Evolutionary conservation across 139 green algal species (phyloP), one percentile per base, ranked within the genome.

Genomic region (Chlorella sorokiniana): DNA sequence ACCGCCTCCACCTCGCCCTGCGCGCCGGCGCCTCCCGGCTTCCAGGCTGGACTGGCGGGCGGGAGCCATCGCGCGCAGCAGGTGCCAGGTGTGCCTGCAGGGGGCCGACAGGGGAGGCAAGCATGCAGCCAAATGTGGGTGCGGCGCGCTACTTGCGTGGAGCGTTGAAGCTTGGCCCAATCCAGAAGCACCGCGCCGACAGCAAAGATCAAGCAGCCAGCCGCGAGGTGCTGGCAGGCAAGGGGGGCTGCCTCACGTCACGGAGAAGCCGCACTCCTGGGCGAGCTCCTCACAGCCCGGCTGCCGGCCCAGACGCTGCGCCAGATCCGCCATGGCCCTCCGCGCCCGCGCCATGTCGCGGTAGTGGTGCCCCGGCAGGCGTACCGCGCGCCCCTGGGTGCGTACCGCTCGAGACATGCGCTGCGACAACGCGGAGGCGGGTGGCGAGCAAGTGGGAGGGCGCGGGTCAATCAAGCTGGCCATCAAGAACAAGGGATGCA

Each of bases 311-410:
- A 78, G 48, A 33, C 45, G 33, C 6, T 9, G 22, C 3, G 2
- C 11, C 7, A 78, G 48, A 22, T 35, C 23, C 9, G 38, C 48
- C 18, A 18, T n/a, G 0, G 71, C 71, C 1, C 31, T 16, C 35
- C 23, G 22, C 71, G 67, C 48, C 16, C 33, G 35, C 6, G 33
- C n/a, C 71, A 78, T 78, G 71, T 78, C 71, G 45, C 31, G 11
- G 48, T 76, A 59, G 18, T 62, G 69, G n/a, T 59, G n/a, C 6
- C 14, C 48, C 29, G 71, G 71, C 48, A 78, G 71, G 41, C 71
- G 45, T 31, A 78, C 48, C 4, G 4, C 23, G 71, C 71, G 71
- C 18, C 45, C 56, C 9, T 78, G 33, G 31, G 25, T n/a, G 45
- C 45, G 45, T 31, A 78, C 45, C 16, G 45, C 45, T 7, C 51